Evolutionary conservation across 176 grass and related monocot genomes (phyloP), one percentile per base, ranked within the genome.

Genomic region (Carex pumila): DNA sequence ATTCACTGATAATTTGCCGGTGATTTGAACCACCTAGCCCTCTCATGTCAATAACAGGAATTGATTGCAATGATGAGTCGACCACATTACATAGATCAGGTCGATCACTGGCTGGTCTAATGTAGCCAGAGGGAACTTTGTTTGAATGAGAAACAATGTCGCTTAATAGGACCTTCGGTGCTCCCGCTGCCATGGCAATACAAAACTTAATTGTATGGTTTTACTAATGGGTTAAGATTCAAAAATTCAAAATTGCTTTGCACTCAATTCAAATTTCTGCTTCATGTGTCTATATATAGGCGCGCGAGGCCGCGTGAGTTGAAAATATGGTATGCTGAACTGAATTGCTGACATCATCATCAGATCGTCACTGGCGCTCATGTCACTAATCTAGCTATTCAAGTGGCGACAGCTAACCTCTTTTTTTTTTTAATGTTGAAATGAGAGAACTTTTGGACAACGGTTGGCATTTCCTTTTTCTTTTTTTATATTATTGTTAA

Each of bases 41-140:
- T 31, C 65, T 31, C 25, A 98, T 84, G 91, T 98, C 95, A 59
- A 94, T 84, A 37, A 98, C 9, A 3, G 91, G 92, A 41, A 94
- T 90, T 14, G 81, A 81, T 49, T 84, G 85, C 34, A 80, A 80
- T 45, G 79, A 84, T 22, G 85, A 63, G 30, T 85, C n/a, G 49
- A 90, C 82, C 49, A 94, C 91, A n/a, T 69, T 43, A 30, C 62
- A 47, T 41, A 98, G 89, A 82, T 98, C 82, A 3, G 92, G 95
- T 3, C 95, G 90, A 74, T 94, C 92, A 36, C 82, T 88, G 9
- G 76, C 58, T 0, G 91, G 86, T 31, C 95, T 85, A 71, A 91
- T 76, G 85, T 94, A 91, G 86, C 82, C 82, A 12, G 63, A 67
- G 0, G 92, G 92, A 30, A 98, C 79, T 10, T 68, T 15, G 1